These are phyloP conservation scores for Rhizopus delemar DNA, from an alignment of 371 early-diverging fungal genomes.

Conservation along the genomic window DNA sequence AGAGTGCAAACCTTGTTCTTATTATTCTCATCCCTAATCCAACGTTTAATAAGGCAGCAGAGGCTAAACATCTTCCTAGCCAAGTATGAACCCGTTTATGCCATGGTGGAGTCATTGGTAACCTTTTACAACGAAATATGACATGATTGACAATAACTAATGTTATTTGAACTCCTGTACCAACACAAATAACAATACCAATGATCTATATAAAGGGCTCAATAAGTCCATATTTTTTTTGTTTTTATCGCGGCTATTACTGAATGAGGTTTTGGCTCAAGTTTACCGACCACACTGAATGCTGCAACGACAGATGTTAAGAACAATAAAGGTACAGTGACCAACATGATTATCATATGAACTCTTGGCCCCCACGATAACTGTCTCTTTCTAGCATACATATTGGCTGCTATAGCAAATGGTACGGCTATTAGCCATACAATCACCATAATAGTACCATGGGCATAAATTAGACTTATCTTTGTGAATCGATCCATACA, in stretches of 20 bases:
- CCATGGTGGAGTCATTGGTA: constrained; percentile 28
- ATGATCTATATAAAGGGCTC: constrained; percentile 18
- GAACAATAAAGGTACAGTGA: constrained; percentile 28
- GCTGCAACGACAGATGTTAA: constrained; percentile 23
- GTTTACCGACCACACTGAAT: constrained; percentile 23
- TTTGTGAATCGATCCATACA: constrained; percentile 19
- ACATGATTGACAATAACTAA: constrained; percentile 35
- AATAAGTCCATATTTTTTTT: not conserved
- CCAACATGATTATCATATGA: constrained; percentile 41
- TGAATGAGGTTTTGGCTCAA: constrained; percentile 30
- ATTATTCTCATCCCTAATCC: constrained; percentile 38
- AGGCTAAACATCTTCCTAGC: constrained; percentile 30
- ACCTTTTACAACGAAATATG: constrained; percentile 25
- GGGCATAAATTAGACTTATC: constrained; percentile 20
- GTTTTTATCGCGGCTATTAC: constrained; percentile 16
- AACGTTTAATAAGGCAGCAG: constrained; percentile 33
- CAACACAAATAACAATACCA: constrained; percentile 31
- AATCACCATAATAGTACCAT: constrained; percentile 34
- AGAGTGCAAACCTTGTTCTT: constrained; percentile 11
- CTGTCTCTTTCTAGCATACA: constrained; percentile 34
- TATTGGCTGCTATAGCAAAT: constrained; percentile 25
- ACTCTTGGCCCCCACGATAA: constrained; percentile 35
- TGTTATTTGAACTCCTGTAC: constrained; percentile 30
- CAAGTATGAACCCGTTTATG: constrained; percentile 37
- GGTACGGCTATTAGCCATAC: constrained; percentile 43